A percentile compares a stretch with the other conserved stretches of the same genome.
Evolutionary conservation across 306 rosid genomes (phyloP).

Genomic region (Pyrus communis): DNA sequence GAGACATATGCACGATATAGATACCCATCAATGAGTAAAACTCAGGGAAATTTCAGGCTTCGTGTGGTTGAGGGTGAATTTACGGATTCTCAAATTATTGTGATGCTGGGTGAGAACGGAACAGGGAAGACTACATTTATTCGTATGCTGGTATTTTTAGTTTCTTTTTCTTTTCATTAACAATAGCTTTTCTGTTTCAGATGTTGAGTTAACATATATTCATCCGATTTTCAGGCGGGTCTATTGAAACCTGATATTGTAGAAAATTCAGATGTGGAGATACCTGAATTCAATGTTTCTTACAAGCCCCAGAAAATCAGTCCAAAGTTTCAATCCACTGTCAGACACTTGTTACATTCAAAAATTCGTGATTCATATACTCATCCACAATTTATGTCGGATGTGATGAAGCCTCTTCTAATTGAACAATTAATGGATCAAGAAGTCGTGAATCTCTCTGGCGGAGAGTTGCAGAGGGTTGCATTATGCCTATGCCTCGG

Average conservation of each 20-base stretch:
- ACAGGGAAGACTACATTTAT: slow-evolving; percentile 97
- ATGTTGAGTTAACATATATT: neutral
- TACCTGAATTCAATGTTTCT: slow-evolving; percentile 91
- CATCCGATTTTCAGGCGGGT: slow-evolving; percentile 64
- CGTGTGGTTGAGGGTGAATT: slow-evolving; percentile 81
- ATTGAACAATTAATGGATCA: slow-evolving; percentile 97
- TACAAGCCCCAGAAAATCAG: slow-evolving; percentile 96
- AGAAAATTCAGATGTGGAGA: slow-evolving; percentile 67
- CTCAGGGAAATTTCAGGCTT: slow-evolving; percentile 80
- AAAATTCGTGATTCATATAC: slow-evolving; percentile 78
- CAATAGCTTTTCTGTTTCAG: neutral
- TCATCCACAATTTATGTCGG: slow-evolving; percentile 82
- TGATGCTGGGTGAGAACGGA: slow-evolving; percentile 97
- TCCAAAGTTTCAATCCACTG: slow-evolving; percentile 69
- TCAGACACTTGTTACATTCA: slow-evolving; percentile 62
- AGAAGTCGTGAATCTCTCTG: slow-evolving; percentile 95
- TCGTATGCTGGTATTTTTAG: slow-evolving; percentile 79
- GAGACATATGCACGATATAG: slow-evolving; percentile 82
- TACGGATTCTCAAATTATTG: slow-evolving; percentile 90
- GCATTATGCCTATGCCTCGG: slow-evolving; percentile 82
- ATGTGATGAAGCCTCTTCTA: slow-evolving; percentile 98
- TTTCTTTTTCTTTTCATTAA: neutral
- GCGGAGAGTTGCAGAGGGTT: slow-evolving; percentile 99
- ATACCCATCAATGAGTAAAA: slow-evolving; percentile 82
- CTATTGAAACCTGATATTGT: slow-evolving; percentile 69